Evolutionary conservation across 139 green algal species (phyloP).

Genomic region (Parachlorella kessleri): DNA sequence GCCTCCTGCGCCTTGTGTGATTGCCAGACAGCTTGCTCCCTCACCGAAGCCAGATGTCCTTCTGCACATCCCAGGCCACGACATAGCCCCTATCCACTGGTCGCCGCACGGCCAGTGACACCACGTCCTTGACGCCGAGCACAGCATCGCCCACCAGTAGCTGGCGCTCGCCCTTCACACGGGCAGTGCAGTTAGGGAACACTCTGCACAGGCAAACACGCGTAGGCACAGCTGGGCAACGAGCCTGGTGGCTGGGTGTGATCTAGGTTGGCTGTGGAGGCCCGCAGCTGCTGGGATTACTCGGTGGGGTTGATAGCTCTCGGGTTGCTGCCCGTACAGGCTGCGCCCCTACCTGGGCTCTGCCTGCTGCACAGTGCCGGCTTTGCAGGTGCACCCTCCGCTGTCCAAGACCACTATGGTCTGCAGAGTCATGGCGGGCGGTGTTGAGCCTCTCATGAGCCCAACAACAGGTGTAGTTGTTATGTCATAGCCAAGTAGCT

Average conservation of each 20-base stretch:
- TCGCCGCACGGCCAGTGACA: conserved; percentile 62
- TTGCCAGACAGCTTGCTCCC: too few species aligned
- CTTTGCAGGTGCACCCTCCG: conserved; percentile 72
- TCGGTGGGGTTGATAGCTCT: too few species aligned
- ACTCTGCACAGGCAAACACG: conserved; percentile 51
- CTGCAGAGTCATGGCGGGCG: background rate
- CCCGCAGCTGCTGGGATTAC: background rate
- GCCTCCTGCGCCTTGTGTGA: too few species aligned
- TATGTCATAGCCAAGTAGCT: too few species aligned
- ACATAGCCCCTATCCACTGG: conserved; percentile 86
- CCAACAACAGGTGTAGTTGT: too few species aligned
- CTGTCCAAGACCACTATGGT: conserved; percentile 77
- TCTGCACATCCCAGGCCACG: conserved; percentile 83
- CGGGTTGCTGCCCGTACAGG: too few species aligned
- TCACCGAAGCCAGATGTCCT: conserved; percentile 88
- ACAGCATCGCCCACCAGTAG: conserved; percentile 68
- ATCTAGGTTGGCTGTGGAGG: background rate
- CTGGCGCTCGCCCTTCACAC: conserved; percentile 71
- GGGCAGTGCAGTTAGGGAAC: conserved; percentile 82
- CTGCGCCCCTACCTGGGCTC: conserved; percentile 61
- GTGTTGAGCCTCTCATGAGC: too few species aligned
- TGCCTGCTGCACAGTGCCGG: conserved; percentile 60
- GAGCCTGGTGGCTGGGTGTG: too few species aligned
- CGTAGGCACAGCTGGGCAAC: too few species aligned
- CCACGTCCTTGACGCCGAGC: conserved; percentile 65